Conservation (phyloP, 257 asterid species). For the Ilex asprella region DNA sequence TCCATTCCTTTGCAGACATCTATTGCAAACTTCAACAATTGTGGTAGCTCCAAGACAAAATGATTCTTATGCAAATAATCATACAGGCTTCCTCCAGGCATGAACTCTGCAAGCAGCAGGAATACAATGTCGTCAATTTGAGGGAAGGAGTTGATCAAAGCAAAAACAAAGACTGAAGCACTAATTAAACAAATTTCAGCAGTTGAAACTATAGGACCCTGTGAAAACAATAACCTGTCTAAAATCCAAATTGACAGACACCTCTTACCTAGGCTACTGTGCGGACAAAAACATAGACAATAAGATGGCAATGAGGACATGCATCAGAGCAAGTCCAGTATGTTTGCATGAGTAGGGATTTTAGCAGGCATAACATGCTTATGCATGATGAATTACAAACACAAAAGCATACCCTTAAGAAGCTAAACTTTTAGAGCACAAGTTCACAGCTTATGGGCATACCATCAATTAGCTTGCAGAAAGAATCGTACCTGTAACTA, state of each 20-base stretch:
- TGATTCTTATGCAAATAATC: conserved; percentile 69
- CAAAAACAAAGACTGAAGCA: too few species aligned
- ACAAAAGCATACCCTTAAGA: not conserved
- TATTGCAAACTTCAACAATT: conserved; percentile 65
- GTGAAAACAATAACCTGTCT: too few species aligned
- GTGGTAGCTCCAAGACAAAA: conserved; percentile 46
- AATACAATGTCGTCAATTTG: not conserved
- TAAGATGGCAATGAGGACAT: too few species aligned
- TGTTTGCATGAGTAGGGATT: too few species aligned
- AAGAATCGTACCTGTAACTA: conserved; percentile 68
- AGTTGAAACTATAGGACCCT: too few species aligned
- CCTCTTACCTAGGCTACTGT: too few species aligned
- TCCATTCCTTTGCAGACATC: conserved; percentile 95
- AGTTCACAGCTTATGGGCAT: not conserved
- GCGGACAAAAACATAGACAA: too few species aligned
- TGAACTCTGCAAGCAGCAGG: conserved; percentile 47
- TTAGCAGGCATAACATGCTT: too few species aligned
- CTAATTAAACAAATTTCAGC: too few species aligned
- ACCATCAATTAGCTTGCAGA: not conserved
- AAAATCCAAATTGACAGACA: too few species aligned
- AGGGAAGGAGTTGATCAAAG: not conserved
- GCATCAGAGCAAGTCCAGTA: too few species aligned
- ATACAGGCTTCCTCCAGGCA: conserved; percentile 83
- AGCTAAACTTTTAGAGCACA: not conserved
- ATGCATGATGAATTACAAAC: too few species aligned